A percentile compares a stretch with the other conserved stretches of the same genome.
Conservation (phyloP, 1,284 basidiomycete species). For the Garcileccinum viscosum region DNA sequence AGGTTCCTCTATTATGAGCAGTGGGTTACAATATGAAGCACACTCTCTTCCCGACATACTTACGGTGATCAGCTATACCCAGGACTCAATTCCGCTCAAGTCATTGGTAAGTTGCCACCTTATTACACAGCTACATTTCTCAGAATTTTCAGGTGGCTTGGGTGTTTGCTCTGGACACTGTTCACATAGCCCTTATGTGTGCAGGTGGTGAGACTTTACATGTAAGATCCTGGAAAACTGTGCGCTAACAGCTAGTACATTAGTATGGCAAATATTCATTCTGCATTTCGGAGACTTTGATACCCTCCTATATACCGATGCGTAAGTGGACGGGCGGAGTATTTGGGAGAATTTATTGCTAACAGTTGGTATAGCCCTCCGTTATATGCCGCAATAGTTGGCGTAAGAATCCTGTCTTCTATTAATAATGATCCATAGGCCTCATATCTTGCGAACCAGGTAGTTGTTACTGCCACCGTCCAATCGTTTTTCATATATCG, state of each 20-base stretch:
- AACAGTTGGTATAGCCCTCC: constrained; percentile 23
- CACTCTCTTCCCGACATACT: constrained; percentile 1
- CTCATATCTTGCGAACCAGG: constrained; percentile 24
- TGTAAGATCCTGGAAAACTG: not conserved
- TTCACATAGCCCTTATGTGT: constrained; percentile 27
- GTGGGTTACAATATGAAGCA: constrained; percentile 15
- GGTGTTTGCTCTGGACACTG: constrained; percentile 27
- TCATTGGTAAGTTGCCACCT: constrained; percentile 16
- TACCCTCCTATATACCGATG: constrained; percentile 25
- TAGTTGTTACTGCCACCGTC: constrained; percentile 26
- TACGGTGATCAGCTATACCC: constrained; percentile 20
- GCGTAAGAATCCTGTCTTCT: constrained; percentile 19
- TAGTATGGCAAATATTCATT: constrained; percentile 33
- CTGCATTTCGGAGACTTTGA: constrained; percentile 29
- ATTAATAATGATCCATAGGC: constrained; percentile 4
- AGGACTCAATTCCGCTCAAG: constrained; percentile 21
- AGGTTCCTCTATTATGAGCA: constrained; percentile 37
- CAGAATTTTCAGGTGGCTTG: constrained; percentile 28
- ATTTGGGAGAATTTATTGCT: constrained; percentile 8
- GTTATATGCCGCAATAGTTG: constrained; percentile 31
- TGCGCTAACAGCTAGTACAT: constrained; percentile 10
- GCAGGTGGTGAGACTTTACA: constrained; percentile 21
- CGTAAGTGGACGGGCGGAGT: constrained; percentile 21
- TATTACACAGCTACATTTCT: not conserved
- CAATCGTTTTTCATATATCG: constrained; percentile 36